These are phyloP conservation scores for Phialophora expanda DNA, from an alignment of 2,329 filamentous ascomycete genomes.

Conservation along the genomic window DNA sequence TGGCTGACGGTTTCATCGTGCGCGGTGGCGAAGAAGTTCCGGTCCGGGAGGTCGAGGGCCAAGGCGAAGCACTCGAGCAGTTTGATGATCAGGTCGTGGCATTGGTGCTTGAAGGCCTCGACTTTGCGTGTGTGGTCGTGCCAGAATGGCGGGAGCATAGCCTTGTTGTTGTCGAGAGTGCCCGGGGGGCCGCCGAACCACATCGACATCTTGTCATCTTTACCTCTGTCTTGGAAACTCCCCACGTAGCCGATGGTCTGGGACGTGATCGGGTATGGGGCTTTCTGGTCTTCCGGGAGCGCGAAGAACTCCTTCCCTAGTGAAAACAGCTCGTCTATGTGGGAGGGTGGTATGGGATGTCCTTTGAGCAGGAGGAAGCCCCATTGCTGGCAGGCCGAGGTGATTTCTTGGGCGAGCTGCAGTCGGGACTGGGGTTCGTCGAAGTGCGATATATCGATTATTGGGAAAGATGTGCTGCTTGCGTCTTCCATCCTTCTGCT, in stretches of 20 bases:
- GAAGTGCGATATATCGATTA: slow-evolving; percentile 26
- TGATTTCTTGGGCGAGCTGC: slow-evolving; percentile 71
- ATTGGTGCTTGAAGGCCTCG: slow-evolving; percentile 38
- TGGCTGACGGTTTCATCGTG: slow-evolving; percentile 66
- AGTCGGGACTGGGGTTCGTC: slow-evolving; percentile 45
- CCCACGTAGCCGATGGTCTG: slow-evolving; percentile 36
- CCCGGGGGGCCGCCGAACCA: slow-evolving; percentile 37
- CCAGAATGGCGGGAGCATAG: slow-evolving; percentile 38
- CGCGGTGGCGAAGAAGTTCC: slow-evolving; percentile 73
- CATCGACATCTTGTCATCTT: slow-evolving; percentile 40
- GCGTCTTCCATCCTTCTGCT: background rate
- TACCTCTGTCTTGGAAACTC: slow-evolving; percentile 32
- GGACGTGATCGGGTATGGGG: slow-evolving; percentile 36
- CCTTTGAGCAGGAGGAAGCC: slow-evolving; percentile 74
- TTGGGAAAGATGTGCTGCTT: slow-evolving; percentile 1
- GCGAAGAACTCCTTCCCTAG: slow-evolving; percentile 73
- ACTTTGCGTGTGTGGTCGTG: slow-evolving; percentile 31
- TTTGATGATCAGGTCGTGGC: slow-evolving; percentile 36
- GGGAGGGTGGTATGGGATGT: slow-evolving; percentile 68
- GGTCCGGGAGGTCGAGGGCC: slow-evolving; percentile 71
- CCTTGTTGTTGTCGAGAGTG: slow-evolving; percentile 20
- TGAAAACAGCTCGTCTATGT: slow-evolving; percentile 66
- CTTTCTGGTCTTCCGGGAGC: slow-evolving; percentile 66
- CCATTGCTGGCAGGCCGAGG: slow-evolving; percentile 80
- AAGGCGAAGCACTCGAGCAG: slow-evolving; percentile 68